Percentiles rank a stretch among this genome's conserved stretches.
Conservation (phyloP, 768 basidiomycete species). For the Pleurotus djamor region DNA sequence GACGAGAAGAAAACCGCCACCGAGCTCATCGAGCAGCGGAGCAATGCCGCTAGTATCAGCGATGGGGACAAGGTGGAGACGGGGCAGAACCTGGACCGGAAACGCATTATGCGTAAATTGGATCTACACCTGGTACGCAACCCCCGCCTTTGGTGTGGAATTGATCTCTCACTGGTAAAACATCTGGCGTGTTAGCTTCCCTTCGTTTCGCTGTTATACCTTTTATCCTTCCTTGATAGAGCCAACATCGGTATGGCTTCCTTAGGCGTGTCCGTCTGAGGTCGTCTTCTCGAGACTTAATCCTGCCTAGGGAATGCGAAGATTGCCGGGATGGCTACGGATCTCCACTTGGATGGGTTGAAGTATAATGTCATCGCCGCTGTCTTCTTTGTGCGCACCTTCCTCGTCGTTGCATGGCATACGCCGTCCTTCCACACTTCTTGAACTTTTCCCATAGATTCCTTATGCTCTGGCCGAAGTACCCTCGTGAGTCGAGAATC, state of each 20-base stretch:
- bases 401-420: no score
- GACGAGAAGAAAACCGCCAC: neutral
- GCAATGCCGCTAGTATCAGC: neutral
- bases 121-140: conserved; percentile 1
- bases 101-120: conserved; percentile 1
- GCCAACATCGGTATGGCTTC: neutral
- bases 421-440: neutral
- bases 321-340: conserved; percentile 41
- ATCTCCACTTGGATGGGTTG: conserved; percentile 22
- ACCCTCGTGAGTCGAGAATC: conserved; percentile 17
- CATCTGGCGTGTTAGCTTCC: neutral
- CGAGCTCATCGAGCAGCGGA: neutral
- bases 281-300: neutral
- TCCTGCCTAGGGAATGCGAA: conserved; percentile 31
- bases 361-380: conserved; percentile 23
- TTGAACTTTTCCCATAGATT: conserved; percentile 10
- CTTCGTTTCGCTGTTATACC: conserved; percentile 3
- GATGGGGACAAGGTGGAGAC: neutral
- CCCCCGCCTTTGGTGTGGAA: neutral
- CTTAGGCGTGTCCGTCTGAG: neutral
- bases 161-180: neutral
- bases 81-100: neutral
- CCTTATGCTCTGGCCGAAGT: conserved; percentile 24
- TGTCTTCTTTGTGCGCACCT: conserved; percentile 22
- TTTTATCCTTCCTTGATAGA: conserved; percentile 5